Conservation (phyloP, 2,329 filamentous ascomycete genomes). For the Phaeosphaeriaceae sp. region DNA sequence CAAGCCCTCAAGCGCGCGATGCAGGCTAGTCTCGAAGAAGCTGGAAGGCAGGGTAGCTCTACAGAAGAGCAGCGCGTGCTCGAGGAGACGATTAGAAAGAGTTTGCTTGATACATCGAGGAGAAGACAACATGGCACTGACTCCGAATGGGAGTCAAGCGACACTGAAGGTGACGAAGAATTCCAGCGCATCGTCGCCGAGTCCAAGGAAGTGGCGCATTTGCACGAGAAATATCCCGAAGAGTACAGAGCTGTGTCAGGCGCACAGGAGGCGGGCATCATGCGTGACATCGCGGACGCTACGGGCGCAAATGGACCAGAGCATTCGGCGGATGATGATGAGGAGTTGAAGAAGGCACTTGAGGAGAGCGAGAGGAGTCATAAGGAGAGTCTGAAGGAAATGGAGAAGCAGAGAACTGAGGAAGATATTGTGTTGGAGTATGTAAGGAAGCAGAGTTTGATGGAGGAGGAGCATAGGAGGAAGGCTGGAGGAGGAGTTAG, state of each 20-base stretch:
- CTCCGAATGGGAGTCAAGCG: constrained; percentile 37
- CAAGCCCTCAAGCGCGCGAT: constrained; percentile 59
- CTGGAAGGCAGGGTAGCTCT: constrained; percentile 39
- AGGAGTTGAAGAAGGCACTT: constrained; percentile 34
- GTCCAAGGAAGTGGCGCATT: constrained; percentile 37
- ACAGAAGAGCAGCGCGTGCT: constrained; percentile 50
- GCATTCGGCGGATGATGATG: constrained; percentile 20
- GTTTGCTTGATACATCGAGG: constrained; percentile 50
- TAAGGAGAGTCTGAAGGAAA: constrained; percentile 50
- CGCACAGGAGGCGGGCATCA: constrained; percentile 14
- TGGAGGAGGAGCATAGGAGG: constrained; percentile 59
- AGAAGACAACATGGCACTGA: constrained; percentile 24
- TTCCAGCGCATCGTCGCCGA: constrained; percentile 46
- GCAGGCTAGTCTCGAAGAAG: constrained; percentile 57
- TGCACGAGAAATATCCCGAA: constrained; percentile 28
- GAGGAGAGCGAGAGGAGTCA: constrained; percentile 36
- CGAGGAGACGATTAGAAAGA: constrained; percentile 54
- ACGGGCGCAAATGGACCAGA: constrained; percentile 5
- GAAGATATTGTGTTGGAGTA: constrained; percentile 79
- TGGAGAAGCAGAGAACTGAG: constrained; percentile 60
- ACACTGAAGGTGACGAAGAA: constrained; percentile 46
- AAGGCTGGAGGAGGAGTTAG: constrained; percentile 19
- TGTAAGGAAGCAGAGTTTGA: constrained; percentile 76
- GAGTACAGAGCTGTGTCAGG: constrained; percentile 21
- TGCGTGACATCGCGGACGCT: constrained; percentile 14